Base-by-base conservation (phyloP, 306 rosid genomes). In the Nissolia schottii region DNA sequence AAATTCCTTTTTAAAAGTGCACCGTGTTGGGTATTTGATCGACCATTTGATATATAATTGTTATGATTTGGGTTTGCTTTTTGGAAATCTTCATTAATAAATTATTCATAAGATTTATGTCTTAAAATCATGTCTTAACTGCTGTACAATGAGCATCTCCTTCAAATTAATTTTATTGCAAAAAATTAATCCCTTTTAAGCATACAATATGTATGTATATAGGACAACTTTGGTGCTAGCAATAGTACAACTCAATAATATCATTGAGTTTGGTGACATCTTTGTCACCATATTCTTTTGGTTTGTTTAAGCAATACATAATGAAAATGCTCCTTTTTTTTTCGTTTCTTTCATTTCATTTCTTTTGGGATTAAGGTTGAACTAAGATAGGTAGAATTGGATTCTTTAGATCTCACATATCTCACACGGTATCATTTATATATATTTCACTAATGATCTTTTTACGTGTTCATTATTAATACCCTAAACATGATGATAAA, bases 211-310 rank as follows among this genome's bases (percentile, higher is more conserved):
- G 32, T 45, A 45, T 45, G 15, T n/a, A n/a, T 45, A n/a, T n/a
- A 45, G 35, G 73, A 59, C 73, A 63, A 75, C 65, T 68, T 67
- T 43, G 65, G 78, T 29, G 48, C 60, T 67, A 41, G 46, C 49
- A 74, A n/a, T 45, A n/a, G n/a, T n/a, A n/a, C 79, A 58, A 53
- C 61, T 53, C 75, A 24, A 70, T 43, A n/a, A n/a, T n/a, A n/a
- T n/a, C n/a, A 38, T 55, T 38, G 32, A 77, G 74, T 62, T 80
- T 71, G 11, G 37, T 71, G 46, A 74, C 67, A 74, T 70, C 76
- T 73, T 70, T 85, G 77, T 77, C 85, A 50, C 49, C 70, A 45
- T 80, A 40, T 74, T 61, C 62, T 76, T 80, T 55, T 64, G 14
- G 62, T 53, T 38, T 75, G 56, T 70, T 58, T 74, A 67, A 58